These are phyloP conservation scores for Cladosporium austrohemisphaericum DNA, from an alignment of 2,329 filamentous ascomycete species.

Conservation along the genomic window DNA sequence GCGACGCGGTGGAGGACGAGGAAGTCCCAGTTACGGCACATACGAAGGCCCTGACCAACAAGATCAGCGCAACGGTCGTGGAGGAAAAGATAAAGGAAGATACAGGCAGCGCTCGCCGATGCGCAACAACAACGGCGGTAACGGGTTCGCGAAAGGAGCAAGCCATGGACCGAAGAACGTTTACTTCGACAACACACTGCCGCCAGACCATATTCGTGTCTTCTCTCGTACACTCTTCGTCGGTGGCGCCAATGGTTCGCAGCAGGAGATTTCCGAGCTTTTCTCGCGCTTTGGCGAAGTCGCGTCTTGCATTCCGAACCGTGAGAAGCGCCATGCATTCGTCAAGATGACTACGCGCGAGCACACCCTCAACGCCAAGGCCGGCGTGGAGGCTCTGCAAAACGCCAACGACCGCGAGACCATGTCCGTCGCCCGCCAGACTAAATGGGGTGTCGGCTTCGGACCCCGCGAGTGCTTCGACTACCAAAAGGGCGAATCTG, in stretches of 20 bases:
- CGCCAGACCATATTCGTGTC: constrained; percentile 79
- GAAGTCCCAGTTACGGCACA: constrained; percentile 68
- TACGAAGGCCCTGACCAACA: constrained; percentile 53
- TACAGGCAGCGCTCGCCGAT: constrained; percentile 81
- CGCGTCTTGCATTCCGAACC: constrained; percentile 97
- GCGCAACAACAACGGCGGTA: constrained; percentile 50
- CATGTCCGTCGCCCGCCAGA: constrained; percentile 65
- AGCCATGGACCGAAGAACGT: constrained; percentile 66
- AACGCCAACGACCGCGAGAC: constrained; percentile 67
- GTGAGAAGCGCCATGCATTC: constrained; percentile 96
- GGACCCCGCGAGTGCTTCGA: constrained; percentile 96
- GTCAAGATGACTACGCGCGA: constrained; percentile 94
- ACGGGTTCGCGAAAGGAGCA: background rate
- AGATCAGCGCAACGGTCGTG: constrained; percentile 19
- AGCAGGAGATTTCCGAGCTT: constrained; percentile 74
- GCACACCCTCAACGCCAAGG: constrained; percentile 79
- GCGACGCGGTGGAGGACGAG: constrained; percentile 52
- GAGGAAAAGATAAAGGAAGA: constrained; percentile 42
- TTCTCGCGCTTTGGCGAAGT: constrained; percentile 82
- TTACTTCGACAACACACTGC: constrained; percentile 71
- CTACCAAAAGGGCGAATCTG: constrained; percentile 84
- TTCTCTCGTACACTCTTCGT: constrained; percentile 94
- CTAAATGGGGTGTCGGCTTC: constrained; percentile 95
- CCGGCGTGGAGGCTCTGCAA: constrained; percentile 91
- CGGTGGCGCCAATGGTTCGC: constrained; percentile 77